Percentiles rank a stretch among this genome's conserved stretches.
Evolutionary conservation across 1,284 basidiomycete species (phyloP).

Genomic region (Puccinia triticina): DNA sequence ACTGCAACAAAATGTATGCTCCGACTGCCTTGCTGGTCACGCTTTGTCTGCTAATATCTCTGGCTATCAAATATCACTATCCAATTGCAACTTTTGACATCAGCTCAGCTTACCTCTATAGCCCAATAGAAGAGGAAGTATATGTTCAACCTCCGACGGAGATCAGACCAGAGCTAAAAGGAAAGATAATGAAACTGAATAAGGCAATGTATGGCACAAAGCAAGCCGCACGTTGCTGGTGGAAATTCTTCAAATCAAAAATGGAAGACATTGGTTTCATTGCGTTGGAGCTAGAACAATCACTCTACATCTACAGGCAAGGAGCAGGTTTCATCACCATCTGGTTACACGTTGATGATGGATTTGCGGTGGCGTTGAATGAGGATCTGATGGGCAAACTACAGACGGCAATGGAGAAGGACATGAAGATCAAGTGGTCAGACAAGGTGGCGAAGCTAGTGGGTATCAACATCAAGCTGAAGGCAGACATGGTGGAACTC

Average conservation of each 20-base stretch:
- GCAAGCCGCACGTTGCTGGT: slow-evolving; percentile 20
- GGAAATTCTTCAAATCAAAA: slow-evolving; percentile 23
- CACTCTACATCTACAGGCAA: neutral
- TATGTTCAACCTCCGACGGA: too few relatives aligned
- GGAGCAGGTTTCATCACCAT: neutral
- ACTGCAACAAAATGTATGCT: slow-evolving; percentile 16
- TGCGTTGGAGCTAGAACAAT: neutral
- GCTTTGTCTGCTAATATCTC: neutral
- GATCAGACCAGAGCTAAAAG: too few relatives aligned
- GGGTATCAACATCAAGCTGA: neutral
- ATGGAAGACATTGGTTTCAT: slow-evolving; percentile 5
- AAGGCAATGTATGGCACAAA: slow-evolving; percentile 30
- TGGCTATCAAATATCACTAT: neutral
- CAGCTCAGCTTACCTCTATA: neutral
- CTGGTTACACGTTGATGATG: slow-evolving; percentile 5
- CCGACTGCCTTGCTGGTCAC: slow-evolving; percentile 2
- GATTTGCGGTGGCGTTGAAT: neutral
- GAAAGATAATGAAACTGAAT: neutral
- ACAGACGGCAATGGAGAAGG: too few relatives aligned
- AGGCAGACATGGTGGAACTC: neutral
- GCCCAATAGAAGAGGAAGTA: too few relatives aligned
- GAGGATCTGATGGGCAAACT: too few relatives aligned
- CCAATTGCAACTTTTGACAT: neutral
- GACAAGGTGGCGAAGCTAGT: neutral
- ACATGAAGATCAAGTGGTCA: slow-evolving; percentile 23